Evolutionary conservation across 768 basidiomycete species (phyloP), one percentile per base, ranked within the genome.

Genomic region (Tylopilus cervinicoccineus): DNA sequence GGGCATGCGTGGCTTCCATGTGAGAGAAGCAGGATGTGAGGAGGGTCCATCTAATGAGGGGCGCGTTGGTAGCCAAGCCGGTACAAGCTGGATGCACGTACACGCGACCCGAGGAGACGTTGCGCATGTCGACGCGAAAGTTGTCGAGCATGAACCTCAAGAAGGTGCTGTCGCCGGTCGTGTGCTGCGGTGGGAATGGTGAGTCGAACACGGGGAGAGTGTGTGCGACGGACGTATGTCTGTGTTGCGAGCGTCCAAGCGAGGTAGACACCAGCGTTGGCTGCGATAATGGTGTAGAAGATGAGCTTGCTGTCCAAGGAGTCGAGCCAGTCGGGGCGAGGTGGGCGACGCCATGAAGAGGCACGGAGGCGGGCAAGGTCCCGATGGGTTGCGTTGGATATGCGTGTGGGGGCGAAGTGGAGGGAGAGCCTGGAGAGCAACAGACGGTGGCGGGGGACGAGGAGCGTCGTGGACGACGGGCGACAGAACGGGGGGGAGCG

Each of bases 21-120:
- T 91, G 88, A 5, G 87, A 88, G 71, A 93, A 92, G 50, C 73
- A 75, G 16, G 78, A 71, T 0, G 88, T 86, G 10, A 89, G 54
- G 22, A 82, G 69, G 0, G 86, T 88, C 86, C 87, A 91, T 61
- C 89, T 92, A 45, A 13, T 4, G 19, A 33, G 29, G 14, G 24
- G 26, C 2, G 41, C 13, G 47, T 56, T 13, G 24, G 55, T 27
- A 17, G 23, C 13, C 6, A 19, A 16, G 16, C 22, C 29, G n/a
- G n/a, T 17, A 17, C 32, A 22, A 1, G 9, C 0, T 6, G 41
- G 14, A 14, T 47, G 1, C 37, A 73, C 81, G 24, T 52, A 88
- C 86, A 84, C 56, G 66, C 88, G 75, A n/a, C 88, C 88, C 10
- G 72, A 58, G 1, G 66, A 61, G 10, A 90, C 56, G 63, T 89